Evolutionary conservation across 2,329 filamentous ascomycete species (phyloP).

Genomic region (Tolypocladium paradoxum): DNA sequence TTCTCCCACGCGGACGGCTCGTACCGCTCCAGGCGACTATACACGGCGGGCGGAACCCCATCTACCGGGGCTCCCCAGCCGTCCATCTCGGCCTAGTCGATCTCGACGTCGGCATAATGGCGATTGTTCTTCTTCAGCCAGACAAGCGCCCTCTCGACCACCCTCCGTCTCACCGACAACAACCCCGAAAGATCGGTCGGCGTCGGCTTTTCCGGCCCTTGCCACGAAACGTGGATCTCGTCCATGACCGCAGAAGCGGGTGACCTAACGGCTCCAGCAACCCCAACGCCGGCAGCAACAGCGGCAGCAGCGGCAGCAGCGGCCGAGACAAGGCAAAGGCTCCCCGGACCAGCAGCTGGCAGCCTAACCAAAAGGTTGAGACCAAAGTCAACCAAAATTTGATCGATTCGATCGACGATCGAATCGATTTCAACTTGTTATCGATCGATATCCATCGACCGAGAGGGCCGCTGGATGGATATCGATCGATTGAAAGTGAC

Average conservation of each 20-base stretch:
- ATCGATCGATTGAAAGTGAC: no score
- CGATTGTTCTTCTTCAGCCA: constrained; percentile 6
- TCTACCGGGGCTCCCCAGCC: constrained; percentile 5
- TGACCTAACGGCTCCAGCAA: no score
- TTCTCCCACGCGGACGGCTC: constrained; percentile 6
- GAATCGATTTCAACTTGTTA: no score
- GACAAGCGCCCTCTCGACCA: constrained; percentile 5
- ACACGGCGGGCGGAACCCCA: constrained; percentile 3
- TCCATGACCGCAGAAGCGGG: constrained; percentile 5
- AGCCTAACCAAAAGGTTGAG: no score
- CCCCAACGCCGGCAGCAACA: no score
- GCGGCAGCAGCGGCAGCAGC: no score
- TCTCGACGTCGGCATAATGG: constrained; percentile 4
- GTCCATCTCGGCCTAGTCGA: constrained; percentile 5
- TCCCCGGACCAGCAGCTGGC: no score
- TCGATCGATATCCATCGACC: no score
- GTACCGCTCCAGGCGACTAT: constrained; percentile 5
- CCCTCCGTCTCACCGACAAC: constrained; percentile 3
- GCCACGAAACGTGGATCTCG: constrained; percentile 4
- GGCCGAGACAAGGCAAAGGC: no score
- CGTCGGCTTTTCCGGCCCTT: constrained; percentile 3
- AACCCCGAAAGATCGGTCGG: constrained; percentile 2
- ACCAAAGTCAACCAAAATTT: no score
- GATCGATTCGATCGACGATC: no score
- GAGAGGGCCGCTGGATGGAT: no score